A percentile compares a stretch with the other conserved stretches of the same genome.
phyloP scores from a whole-genome alignment of 768 basidiomycete species.

The Boletus barrowsii region DNA sequence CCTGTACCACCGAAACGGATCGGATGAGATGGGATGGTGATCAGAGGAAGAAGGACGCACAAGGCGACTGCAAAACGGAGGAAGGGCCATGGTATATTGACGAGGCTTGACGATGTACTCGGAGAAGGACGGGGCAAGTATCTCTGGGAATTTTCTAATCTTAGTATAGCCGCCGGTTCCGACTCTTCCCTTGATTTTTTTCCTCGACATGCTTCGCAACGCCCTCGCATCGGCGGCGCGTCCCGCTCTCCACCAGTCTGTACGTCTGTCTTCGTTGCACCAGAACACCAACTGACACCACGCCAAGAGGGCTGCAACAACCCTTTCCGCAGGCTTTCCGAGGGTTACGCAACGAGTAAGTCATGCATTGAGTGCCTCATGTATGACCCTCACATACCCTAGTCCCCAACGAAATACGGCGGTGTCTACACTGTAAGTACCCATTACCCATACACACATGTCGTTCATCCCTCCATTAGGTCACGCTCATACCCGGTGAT shows the following conservation, averaged over 20 bases:
- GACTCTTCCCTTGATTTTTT: constrained; percentile 34
- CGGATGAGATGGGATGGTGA: constrained; percentile 37
- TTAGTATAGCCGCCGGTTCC: constrained; percentile 11
- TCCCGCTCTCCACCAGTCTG: constrained; percentile 49
- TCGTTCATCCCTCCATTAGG: constrained; percentile 46
- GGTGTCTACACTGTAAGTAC: constrained; percentile 82
- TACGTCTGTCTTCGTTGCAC: constrained; percentile 33
- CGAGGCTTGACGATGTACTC: constrained; percentile 3
- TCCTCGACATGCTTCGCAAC: constrained; percentile 58
- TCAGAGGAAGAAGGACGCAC: constrained; percentile 19
- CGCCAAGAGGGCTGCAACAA: constrained; percentile 65
- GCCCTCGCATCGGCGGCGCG: constrained; percentile 56
- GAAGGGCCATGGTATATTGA: constrained; percentile 37
- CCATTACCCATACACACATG: neutral
- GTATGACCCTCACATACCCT: constrained; percentile 7
- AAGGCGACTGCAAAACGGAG: constrained; percentile 53
- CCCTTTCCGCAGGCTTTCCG: constrained; percentile 76
- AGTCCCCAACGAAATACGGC: constrained; percentile 88
- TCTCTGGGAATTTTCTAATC: constrained; percentile 17
- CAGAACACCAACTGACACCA: constrained; percentile 1
- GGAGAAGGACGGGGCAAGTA: constrained; percentile 52
- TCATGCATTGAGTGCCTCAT: constrained; percentile 10
- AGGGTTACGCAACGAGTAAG: constrained; percentile 68
- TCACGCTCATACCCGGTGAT: constrained; percentile 97
- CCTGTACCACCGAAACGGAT: constrained; percentile 43